phyloP scores from a whole-genome alignment of 208 protist species.

The Crithidia bombi region DNA sequence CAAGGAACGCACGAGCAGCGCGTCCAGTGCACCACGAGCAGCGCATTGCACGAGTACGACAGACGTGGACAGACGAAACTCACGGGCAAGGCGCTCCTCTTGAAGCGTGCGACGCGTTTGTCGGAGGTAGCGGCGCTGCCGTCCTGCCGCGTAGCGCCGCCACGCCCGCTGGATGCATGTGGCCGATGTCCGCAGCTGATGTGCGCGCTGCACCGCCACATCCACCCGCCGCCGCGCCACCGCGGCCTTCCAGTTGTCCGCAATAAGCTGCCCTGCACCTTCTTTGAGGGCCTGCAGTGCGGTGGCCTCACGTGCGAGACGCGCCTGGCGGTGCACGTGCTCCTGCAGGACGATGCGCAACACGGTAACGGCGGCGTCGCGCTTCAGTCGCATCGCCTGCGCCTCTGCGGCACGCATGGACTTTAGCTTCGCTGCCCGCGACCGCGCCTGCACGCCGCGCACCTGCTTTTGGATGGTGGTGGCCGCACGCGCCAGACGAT shows the following conservation, averaged over 20 bases:
- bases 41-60: slow-evolving; percentile 53
- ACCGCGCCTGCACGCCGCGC: slow-evolving; percentile 39
- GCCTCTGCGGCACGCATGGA: slow-evolving; percentile 14
- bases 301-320: slow-evolving; percentile 33
- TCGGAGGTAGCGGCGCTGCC: slow-evolving; percentile 66
- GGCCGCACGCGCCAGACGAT: slow-evolving; percentile 29
- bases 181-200: slow-evolving; percentile 42
- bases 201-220: slow-evolving; percentile 38
- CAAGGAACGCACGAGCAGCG: slow-evolving; percentile 35
- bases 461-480: slow-evolving; percentile 45
- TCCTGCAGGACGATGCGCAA: slow-evolving; percentile 56
- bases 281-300: slow-evolving; percentile 10
- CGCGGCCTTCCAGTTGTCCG: slow-evolving; percentile 37
- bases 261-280: slow-evolving; percentile 53
- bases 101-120: slow-evolving; percentile 38
- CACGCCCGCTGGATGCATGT: slow-evolving; percentile 50
- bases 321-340: slow-evolving; percentile 39
- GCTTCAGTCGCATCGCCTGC: slow-evolving; percentile 3
- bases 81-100: slow-evolving; percentile 46
- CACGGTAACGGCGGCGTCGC: slow-evolving; percentile 30
- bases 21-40: slow-evolving; percentile 47
- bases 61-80: slow-evolving; percentile 36
- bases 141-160: slow-evolving; percentile 45
- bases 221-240: slow-evolving; percentile 46
- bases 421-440: slow-evolving; percentile 1